Conservation (phyloP, 129 eudicot genomes). For the Chrysanthemum seticuspe region DNA sequence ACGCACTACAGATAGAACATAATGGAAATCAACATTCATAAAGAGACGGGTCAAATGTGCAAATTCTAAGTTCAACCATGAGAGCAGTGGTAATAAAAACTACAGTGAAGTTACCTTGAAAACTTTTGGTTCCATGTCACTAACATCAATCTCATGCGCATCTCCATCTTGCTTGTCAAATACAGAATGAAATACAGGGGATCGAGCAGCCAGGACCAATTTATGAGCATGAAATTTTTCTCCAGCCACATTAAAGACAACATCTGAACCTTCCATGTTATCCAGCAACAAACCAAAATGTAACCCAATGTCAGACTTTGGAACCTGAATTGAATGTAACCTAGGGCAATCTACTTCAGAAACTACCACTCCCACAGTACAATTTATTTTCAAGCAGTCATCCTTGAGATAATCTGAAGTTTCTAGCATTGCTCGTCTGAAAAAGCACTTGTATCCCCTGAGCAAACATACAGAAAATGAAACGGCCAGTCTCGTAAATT, state of each 20-base stretch:
- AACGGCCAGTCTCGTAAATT: too few species aligned
- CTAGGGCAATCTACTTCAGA: background rate
- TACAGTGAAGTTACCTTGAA: constrained; percentile 19
- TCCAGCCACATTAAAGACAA: background rate
- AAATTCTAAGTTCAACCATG: background rate
- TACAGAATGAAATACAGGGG: background rate
- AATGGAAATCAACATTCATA: too few species aligned
- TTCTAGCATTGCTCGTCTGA: background rate
- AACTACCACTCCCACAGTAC: constrained; percentile 11
- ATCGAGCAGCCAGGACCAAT: background rate
- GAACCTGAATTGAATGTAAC: too few species aligned
- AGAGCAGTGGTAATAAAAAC: background rate
- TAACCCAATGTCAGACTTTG: too few species aligned
- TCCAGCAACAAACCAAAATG: too few species aligned
- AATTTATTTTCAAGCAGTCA: background rate
- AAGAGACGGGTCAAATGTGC: background rate
- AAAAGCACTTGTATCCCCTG: background rate
- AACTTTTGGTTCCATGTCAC: constrained; percentile 29
- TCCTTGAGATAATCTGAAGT: background rate
- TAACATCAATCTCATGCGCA: constrained; percentile 25
- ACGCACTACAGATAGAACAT: too few species aligned
- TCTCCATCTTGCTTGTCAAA: constrained; percentile 8
- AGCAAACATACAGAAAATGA: too few species aligned
- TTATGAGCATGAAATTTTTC: background rate
- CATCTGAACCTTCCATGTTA: background rate